Evolutionary conservation across 139 green algal genomes (phyloP).

Genomic region (Tetraselmis striata): DNA sequence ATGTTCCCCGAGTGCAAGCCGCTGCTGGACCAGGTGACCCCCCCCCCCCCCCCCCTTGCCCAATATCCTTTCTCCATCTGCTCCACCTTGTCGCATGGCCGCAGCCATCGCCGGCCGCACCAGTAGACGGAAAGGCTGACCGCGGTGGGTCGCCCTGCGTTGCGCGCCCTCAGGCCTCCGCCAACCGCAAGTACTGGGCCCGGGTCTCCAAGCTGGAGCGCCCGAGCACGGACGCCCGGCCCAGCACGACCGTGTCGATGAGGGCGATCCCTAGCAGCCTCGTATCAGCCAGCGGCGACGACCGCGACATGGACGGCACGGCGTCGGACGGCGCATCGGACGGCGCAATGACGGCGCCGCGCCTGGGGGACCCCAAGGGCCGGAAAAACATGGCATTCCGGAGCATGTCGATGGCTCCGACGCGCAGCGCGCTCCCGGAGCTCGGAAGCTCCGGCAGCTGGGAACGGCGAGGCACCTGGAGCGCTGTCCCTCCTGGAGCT

Average conservation of each 20-base stretch:
- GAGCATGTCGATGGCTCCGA: neutral
- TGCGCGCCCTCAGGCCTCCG: neutral
- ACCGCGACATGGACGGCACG: neutral
- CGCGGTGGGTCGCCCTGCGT: too few species aligned
- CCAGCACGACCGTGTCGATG: neutral
- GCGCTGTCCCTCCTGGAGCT: too few species aligned
- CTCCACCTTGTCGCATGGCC: neutral
- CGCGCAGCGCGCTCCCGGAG: too few species aligned
- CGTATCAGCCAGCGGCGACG: neutral
- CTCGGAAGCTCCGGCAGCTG: too few species aligned
- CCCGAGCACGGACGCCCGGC: neutral
- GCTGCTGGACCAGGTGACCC: constrained; percentile 34
- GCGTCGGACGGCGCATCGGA: neutral
- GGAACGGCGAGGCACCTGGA: too few species aligned
- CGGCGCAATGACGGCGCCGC: neutral
- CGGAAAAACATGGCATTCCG: neutral
- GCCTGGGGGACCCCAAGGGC: neutral
- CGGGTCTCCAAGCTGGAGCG: neutral
- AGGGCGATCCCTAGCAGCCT: neutral
- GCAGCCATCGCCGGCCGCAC: too few species aligned
- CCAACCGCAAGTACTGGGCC: neutral
- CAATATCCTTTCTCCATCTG: neutral
- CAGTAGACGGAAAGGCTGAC: too few species aligned
- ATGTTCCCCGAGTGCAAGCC: constrained; percentile 32
- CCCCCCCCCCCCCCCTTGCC: neutral